These are phyloP conservation scores for Pseudogymnoascus sp. DNA, from an alignment of 2,329 filamentous ascomycete genomes.

Conservation along the genomic window DNA sequence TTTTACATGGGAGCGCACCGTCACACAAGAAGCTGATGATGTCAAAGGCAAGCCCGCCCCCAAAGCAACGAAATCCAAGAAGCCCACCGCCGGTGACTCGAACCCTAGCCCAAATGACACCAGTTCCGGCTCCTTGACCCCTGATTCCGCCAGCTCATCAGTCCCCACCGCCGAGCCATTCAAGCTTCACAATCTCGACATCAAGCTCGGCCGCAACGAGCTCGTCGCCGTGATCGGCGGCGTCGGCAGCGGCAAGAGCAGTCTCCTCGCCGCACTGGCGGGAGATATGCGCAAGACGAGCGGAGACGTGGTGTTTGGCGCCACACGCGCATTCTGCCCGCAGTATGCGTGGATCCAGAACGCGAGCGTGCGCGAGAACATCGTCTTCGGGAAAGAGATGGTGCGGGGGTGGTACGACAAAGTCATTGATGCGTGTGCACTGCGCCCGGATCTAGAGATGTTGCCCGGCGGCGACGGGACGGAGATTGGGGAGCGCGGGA, in stretches of 20 bases:
- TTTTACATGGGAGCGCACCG: constrained; percentile 80
- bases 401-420: constrained; percentile 64
- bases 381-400: constrained; percentile 76
- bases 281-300: constrained; percentile 85
- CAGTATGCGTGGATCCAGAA: constrained; percentile 99
- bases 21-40: constrained; percentile 44
- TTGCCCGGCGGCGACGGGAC: constrained; percentile 82
- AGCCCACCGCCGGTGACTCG: not conserved
- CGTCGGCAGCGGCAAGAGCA: constrained; percentile 88
- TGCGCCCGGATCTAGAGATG: constrained; percentile 82
- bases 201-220: constrained; percentile 65
- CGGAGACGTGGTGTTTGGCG: constrained; percentile 67
- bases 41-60: constrained; percentile 39
- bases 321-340: constrained; percentile 80
- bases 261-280: constrained; percentile 77
- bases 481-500: constrained; percentile 91
- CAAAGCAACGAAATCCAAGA: constrained; percentile 28
- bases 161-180: constrained; percentile 56
- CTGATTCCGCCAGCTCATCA: constrained; percentile 46
- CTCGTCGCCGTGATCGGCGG: constrained; percentile 77
- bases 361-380: constrained; percentile 76
- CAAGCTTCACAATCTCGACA: constrained; percentile 58
- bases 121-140: constrained; percentile 37
- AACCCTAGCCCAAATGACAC: constrained; percentile 26
- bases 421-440: constrained; percentile 63